Base-by-base conservation (phyloP, 108 stramenopile species). In the Skeletonema grethae region DNA sequence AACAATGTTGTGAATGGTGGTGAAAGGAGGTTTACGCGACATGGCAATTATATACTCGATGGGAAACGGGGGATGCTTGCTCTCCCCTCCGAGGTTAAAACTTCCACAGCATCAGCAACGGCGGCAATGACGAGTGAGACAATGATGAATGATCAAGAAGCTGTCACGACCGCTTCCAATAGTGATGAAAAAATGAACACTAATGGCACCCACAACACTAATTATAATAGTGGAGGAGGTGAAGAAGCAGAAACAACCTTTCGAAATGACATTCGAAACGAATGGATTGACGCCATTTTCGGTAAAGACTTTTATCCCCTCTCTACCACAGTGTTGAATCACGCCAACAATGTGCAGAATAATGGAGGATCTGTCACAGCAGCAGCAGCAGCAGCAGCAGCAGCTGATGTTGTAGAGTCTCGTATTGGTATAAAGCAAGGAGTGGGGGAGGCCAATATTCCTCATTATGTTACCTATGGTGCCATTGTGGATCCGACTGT, bases 201-300 rank as follows among this genome's bases (percentile, higher is more conserved):
- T 11, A 28, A 7, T 12, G 16, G 46, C 8, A 34, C 18, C 30
- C 53, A 29, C 48, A 31, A 18, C 60, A 35, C 2, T 9, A 38
- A 22, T 0, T 5, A 24, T 7, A 36, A 31, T 28, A 28, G 25
- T 28, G 25, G 25, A 0, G 1, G 25, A 1, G 25, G 25, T 1
- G 1, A 1, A 1, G 25, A 28, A 28, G 25, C 25, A 15, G 25
- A 55, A 32, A 57, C 70, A 7, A 69, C 68, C 28, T 79, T 83
- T 69, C 41, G 77, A 25, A 39, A 68, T 28, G 83, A 84, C 35
- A 59, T 85, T 9, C 68, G 85, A 2, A 56, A 82, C 36, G 88
- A 88, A 66, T 93, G 90, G 90, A 85, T 90, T 36, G 84, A 90
- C 71, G 92, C 92, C 36, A 73, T 90, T 4, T 93, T 93, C 70